phyloP scores from a whole-genome alignment of 2,329 filamentous ascomycete genomes.

The Xylariaceae sp. region DNA sequence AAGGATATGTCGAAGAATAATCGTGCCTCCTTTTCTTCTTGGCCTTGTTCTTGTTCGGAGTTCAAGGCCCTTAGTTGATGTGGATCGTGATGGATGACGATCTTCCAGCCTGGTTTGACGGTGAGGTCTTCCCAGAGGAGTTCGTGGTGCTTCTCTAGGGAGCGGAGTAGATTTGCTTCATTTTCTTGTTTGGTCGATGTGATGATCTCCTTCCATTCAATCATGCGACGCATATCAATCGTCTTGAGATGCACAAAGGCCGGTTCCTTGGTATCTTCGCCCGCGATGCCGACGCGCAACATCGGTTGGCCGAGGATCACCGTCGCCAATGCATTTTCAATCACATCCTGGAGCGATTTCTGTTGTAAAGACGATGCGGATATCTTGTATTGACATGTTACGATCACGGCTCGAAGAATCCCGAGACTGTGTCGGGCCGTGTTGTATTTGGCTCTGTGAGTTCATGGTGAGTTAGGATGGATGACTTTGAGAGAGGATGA shows the following conservation, averaged over 20 bases:
- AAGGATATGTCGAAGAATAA: constrained; percentile 41
- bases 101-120: constrained; percentile 43
- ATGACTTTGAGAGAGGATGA: not conserved
- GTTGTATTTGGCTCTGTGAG: constrained; percentile 18
- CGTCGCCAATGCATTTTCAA: constrained; percentile 19
- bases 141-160: constrained; percentile 37
- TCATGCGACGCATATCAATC: constrained; percentile 41
- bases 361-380: constrained; percentile 11
- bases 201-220: constrained; percentile 33
- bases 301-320: constrained; percentile 40
- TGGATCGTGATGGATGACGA: constrained; percentile 35
- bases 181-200: not conserved
- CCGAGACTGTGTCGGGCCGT: constrained; percentile 44
- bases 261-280: constrained; percentile 40
- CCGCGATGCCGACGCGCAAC: constrained; percentile 45
- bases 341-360: constrained; percentile 1
- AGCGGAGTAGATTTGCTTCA: constrained; percentile 29
- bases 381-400: constrained; percentile 41
- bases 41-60: not conserved
- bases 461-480: not conserved
- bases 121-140: constrained; percentile 38
- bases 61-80: constrained; percentile 10
- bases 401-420: constrained; percentile 43
- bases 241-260: constrained; percentile 40
- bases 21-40: not conserved